These are phyloP conservation scores for Mucuna pruriens DNA, from an alignment of 306 rosid species.

Conservation along the genomic window DNA sequence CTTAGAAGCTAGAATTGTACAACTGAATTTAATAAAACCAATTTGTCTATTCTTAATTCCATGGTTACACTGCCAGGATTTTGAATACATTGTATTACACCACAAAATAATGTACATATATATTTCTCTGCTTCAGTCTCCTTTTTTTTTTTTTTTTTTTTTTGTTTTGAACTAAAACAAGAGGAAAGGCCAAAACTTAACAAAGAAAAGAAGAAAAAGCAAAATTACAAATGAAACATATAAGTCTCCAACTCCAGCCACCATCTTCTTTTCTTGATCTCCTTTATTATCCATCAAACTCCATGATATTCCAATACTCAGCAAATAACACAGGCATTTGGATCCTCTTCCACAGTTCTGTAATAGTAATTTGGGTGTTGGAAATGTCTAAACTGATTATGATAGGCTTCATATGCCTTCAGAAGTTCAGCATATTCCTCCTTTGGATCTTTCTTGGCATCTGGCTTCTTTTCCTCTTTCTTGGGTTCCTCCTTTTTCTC, in stretches of 20 bases:
- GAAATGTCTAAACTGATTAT: slow-evolving; percentile 23
- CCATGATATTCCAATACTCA: slow-evolving; percentile 24
- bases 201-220: neutral
- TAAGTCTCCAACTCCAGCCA: neutral
- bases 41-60: neutral
- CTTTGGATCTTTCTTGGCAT: slow-evolving; percentile 47
- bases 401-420: neutral
- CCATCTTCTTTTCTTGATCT: neutral
- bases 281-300: slow-evolving; percentile 12
- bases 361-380: slow-evolving; percentile 30
- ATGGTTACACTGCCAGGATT: neutral
- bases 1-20: neutral
- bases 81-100: neutral
- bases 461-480: slow-evolving; percentile 41
- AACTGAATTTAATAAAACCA: neutral
- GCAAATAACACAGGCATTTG: slow-evolving; percentile 73
- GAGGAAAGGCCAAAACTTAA: neutral
- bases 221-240: neutral
- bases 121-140: neutral
- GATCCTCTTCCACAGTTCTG: slow-evolving; percentile 61
- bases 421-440: slow-evolving; percentile 33
- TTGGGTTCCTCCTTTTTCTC: slow-evolving; percentile 60
- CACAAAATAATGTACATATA: slow-evolving; percentile 26
- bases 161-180: neutral
- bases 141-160: too few relatives aligned